Conservation (phyloP, 768 basidiomycete genomes). For the Russula sp. region DNA sequence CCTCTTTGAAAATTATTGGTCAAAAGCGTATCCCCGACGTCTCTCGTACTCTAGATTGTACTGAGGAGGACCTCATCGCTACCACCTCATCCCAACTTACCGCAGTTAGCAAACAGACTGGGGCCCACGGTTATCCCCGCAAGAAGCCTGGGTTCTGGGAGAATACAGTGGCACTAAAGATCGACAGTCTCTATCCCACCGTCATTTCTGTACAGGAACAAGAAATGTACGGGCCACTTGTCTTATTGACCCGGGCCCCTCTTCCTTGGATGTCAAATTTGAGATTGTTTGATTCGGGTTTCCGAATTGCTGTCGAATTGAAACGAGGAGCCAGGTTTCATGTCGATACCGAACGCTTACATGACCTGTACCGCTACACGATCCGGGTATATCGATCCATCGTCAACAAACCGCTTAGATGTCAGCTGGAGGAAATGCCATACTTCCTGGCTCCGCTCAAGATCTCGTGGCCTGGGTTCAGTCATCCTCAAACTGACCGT, state of each 20-base stretch:
- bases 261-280: constrained; percentile 52
- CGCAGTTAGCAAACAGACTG: constrained; percentile 24
- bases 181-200: constrained; percentile 47
- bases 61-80: constrained; percentile 6
- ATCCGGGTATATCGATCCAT: constrained; percentile 52
- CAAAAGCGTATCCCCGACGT: constrained; percentile 14
- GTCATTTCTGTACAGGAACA: constrained; percentile 37
- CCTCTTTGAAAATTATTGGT: constrained; percentile 19
- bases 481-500: constrained; percentile 20
- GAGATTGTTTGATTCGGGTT: constrained; percentile 51
- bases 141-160: constrained; percentile 65
- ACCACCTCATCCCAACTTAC: background rate
- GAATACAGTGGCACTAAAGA: constrained; percentile 30
- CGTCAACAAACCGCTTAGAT: constrained; percentile 61
- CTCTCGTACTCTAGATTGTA: constrained; percentile 11
- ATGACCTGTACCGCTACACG: constrained; percentile 53
- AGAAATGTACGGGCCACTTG: constrained; percentile 46
- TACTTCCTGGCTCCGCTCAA: constrained; percentile 64
- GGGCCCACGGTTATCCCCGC: constrained; percentile 48
- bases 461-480: constrained; percentile 30
- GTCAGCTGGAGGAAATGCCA: constrained; percentile 43
- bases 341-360: constrained; percentile 39
- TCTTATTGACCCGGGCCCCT: constrained; percentile 59
- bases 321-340: constrained; percentile 42
- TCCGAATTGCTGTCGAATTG: constrained; percentile 37